These are phyloP conservation scores for Malassezia vespertilionis DNA, from an alignment of 1,284 basidiomycete species.

Conservation along the genomic window DNA sequence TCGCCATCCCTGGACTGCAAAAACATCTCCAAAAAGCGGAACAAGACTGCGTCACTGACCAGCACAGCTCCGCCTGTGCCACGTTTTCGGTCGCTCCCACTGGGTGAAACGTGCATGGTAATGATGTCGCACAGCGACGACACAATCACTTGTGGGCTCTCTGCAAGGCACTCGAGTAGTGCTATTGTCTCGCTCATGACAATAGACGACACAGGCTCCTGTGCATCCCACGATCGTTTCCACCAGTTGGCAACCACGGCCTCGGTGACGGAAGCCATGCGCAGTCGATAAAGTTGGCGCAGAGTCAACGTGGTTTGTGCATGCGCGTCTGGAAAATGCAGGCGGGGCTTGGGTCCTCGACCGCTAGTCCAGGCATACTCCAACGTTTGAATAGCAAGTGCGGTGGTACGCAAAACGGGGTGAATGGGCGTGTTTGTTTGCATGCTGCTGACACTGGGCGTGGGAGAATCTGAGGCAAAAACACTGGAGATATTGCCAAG, in stretches of 20 bases:
- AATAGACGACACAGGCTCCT: background rate
- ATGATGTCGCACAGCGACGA: slow-evolving; percentile 70
- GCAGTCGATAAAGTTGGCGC: slow-evolving; percentile 72
- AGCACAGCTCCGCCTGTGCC: background rate
- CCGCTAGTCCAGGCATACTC: slow-evolving; percentile 25
- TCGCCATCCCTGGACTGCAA: slow-evolving; percentile 73
- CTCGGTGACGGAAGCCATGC: slow-evolving; percentile 70
- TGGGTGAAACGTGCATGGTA: slow-evolving; percentile 21
- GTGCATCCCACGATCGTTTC: background rate
- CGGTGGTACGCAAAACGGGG: slow-evolving; percentile 12
- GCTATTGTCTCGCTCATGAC: slow-evolving; percentile 8
- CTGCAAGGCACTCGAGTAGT: slow-evolving; percentile 53
- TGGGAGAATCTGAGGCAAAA: too few relatives aligned
- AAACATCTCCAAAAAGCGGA: slow-evolving; percentile 80
- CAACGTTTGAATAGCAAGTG: slow-evolving; percentile 22
- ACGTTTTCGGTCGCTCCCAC: slow-evolving; percentile 15
- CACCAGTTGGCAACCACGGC: slow-evolving; percentile 69
- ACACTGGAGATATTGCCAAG: slow-evolving; percentile 33
- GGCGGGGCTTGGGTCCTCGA: background rate
- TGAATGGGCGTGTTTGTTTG: slow-evolving; percentile 1
- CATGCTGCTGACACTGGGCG: too few relatives aligned
- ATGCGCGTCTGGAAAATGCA: background rate
- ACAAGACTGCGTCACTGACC: slow-evolving; percentile 50
- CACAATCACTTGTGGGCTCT: slow-evolving; percentile 76
- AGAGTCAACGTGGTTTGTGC: slow-evolving; percentile 42